A percentile compares a stretch with the other conserved stretches of the same genome.
Evolutionary conservation across 164 flowering plant genomes (phyloP).

Genomic region (Piper betle): DNA sequence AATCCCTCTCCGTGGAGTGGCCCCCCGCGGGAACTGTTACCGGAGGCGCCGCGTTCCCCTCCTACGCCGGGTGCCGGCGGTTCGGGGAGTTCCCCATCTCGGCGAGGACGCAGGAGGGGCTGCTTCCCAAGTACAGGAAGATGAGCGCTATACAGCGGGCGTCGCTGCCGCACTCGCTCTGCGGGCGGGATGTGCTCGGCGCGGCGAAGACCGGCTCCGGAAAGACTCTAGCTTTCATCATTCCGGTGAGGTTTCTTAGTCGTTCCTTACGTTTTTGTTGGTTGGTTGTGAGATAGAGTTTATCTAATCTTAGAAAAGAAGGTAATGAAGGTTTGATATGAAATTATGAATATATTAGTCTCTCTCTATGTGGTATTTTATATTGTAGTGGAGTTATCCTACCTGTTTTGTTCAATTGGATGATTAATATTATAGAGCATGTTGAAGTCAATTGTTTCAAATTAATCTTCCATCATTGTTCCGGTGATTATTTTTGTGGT

Average conservation of each 20-base stretch:
- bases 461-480: too few species aligned
- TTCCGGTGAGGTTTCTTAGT: slow-evolving; percentile 52
- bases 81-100: slow-evolving; percentile 73
- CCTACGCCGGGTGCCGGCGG: slow-evolving; percentile 44
- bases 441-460: too few species aligned
- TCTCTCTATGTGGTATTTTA: too few species aligned
- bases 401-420: too few species aligned
- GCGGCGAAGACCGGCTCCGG: slow-evolving; percentile 98
- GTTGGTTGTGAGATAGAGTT: background rate
- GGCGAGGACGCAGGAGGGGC: slow-evolving; percentile 45
- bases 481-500: too few species aligned
- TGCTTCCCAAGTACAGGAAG: slow-evolving; percentile 23
- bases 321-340: too few species aligned
- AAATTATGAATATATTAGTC: too few species aligned
- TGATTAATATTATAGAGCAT: too few species aligned
- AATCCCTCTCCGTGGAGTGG: slow-evolving; percentile 55
- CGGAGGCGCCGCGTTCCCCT: slow-evolving; percentile 31
- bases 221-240: slow-evolving; percentile 78
- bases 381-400: too few species aligned
- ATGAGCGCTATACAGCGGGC: slow-evolving; percentile 91
- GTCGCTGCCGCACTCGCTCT: slow-evolving; percentile 73
- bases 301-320: too few species aligned
- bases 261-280: background rate
- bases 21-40: slow-evolving; percentile 23
- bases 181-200: slow-evolving; percentile 87